Conservation (phyloP, 805 yeast genomes). For the Candida patagonica region DNA sequence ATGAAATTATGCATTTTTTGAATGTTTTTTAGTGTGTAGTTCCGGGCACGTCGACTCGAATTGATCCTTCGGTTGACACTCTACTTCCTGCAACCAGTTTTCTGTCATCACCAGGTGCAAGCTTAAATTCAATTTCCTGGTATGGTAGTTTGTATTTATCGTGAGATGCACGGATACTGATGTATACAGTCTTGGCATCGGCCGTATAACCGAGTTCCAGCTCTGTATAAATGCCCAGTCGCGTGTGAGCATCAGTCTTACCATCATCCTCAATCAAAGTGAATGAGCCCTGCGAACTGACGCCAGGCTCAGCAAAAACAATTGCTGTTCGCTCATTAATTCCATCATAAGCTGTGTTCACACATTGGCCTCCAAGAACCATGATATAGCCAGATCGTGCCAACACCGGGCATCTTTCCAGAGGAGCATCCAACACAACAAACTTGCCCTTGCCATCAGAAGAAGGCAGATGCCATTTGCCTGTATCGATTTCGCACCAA, state of each 20-base stretch:
- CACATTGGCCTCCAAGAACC: conserved; percentile 9
- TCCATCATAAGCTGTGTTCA: conserved; percentile 6
- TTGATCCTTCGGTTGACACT: too few species aligned
- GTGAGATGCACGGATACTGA: neutral
- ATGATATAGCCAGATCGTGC: conserved; percentile 7
- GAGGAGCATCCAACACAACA: conserved; percentile 8
- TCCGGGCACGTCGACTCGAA: neutral
- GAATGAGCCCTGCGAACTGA: conserved; percentile 1
- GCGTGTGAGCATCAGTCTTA: conserved; percentile 5
- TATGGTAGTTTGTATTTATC: conserved; percentile 3
- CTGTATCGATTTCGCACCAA: conserved; percentile 10
- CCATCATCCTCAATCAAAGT: conserved; percentile 11
- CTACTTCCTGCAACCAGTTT: neutral
- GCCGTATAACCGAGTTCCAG: conserved; percentile 2
- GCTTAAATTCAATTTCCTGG: neutral
- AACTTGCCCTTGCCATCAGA: conserved; percentile 2
- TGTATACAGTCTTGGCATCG: conserved; percentile 1
- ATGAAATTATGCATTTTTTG: too few species aligned
- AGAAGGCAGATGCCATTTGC: conserved; percentile 7
- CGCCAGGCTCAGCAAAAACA: conserved; percentile 5
- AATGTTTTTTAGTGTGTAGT: neutral
- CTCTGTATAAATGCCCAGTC: conserved; percentile 5
- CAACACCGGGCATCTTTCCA: conserved; percentile 6
- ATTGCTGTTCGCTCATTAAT: conserved; percentile 4
- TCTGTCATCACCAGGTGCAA: conserved; percentile 4